Base-by-base conservation (phyloP, 495 filamentous ascomycete genomes). In the Daldinia bambusicola region DNA sequence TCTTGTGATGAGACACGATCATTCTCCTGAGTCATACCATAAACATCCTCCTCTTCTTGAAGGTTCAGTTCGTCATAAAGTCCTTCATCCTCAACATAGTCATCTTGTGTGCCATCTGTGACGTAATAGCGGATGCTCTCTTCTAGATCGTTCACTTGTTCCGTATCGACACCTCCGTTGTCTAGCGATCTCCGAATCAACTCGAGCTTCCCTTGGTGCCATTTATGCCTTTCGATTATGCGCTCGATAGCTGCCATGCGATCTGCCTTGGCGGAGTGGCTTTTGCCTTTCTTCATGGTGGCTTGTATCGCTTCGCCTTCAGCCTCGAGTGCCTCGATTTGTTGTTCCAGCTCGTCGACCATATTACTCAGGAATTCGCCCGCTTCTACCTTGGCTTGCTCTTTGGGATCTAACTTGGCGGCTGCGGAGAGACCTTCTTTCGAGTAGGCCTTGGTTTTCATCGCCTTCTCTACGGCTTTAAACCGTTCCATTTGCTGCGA, bases 381-480 rank as follows among this genome's bases (percentile, higher is more conserved):
- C 18, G 90, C 83, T 69, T 98, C 95, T 53, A 90, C 80, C 80
- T 97, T 97, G 76, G 95, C 94, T 78, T 95, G 92, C 76, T 98
- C 95, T 76, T 91, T 95, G 2, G 95, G 95, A 81, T 99, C 95
- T 48, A 98, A 85, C 78, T 97, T 94, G 52, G 93, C 91, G 2
- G 93, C 93, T 52, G 93, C 91, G 48, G 91, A 93, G 51, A 99
- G 81, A 38, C 95, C 95, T 81, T 98, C 96, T 85, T 99, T 98
- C 41, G 96, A 98, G 80, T 97, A 99, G 63, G 95, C 95, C 81
- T 99, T 99, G 53, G 95, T 99, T 84, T 99, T 99, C 95, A 99
- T 98, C 79, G 97, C 95, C 84, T 99, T 99, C 82, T 99, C 95
- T n/a, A 99, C 95, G 26, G 93, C 94, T 85, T 99, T 99, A 88